A percentile compares a stretch with the other conserved stretches of the same genome.
Conservation (phyloP, 1,284 basidiomycete species). For the Ustilago vetiveriae region DNA sequence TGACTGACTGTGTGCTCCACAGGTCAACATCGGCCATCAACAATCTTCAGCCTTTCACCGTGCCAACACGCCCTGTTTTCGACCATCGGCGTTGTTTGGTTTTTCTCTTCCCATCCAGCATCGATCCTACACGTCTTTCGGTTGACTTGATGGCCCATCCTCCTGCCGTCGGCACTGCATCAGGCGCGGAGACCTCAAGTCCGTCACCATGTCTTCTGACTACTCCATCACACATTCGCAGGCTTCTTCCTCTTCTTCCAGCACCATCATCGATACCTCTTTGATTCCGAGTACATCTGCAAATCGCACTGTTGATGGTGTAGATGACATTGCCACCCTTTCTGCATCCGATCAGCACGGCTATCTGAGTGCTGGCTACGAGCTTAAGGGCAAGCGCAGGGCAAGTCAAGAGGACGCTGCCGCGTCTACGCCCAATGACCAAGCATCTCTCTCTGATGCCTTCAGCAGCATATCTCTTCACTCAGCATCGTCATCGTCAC, state of each 20-base stretch:
- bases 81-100: too few relatives aligned
- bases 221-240: neutral
- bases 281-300: neutral
- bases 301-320: too few relatives aligned
- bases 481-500: neutral
- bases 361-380: slow-evolving; percentile 8
- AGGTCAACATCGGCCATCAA: too few relatives aligned
- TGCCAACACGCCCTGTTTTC: too few relatives aligned
- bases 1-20: too few relatives aligned
- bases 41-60: too few relatives aligned
- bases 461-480: slow-evolving; percentile 6
- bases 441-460: neutral
- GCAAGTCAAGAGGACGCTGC: slow-evolving; percentile 12
- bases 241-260: slow-evolving; percentile 13
- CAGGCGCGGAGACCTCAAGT: slow-evolving; percentile 4
- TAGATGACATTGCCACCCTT: neutral
- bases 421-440: slow-evolving; percentile 1
- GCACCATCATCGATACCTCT: neutral
- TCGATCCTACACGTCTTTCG: too few relatives aligned
- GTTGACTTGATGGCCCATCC: slow-evolving; percentile 5
- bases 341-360: neutral
- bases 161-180: neutral
- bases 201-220: slow-evolving; percentile 24
- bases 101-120: too few relatives aligned
- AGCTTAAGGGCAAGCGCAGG: slow-evolving; percentile 29